These are phyloP conservation scores for Helichrysum umbraculigerum DNA, from an alignment of 129 eudicot species.

Conservation along the genomic window DNA sequence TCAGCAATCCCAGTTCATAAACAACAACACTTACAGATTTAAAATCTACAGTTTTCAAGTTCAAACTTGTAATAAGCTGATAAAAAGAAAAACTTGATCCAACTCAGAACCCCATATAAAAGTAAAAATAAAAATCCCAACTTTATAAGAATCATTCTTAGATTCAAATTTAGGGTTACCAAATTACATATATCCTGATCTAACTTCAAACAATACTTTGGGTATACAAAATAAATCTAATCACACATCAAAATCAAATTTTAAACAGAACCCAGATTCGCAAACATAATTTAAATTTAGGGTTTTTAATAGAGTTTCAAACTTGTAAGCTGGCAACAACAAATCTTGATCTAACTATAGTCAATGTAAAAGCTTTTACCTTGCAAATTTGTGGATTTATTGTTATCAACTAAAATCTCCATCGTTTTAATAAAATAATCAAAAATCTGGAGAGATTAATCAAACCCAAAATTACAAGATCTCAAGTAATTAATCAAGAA, in stretches of 20 bases:
- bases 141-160: background rate
- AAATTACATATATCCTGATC: constrained; percentile 24
- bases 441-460: constrained; percentile 16
- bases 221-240: background rate
- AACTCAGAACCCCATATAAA: background rate
- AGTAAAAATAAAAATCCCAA: constrained; percentile 8
- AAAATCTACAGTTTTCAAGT: background rate
- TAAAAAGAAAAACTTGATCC: background rate
- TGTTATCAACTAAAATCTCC: constrained; percentile 38
- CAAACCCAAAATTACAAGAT: constrained; percentile 25
- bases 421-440: constrained; percentile 12
- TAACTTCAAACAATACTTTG: background rate
- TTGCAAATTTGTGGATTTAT: constrained; percentile 32
- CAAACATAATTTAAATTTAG: constrained; percentile 4
- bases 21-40: background rate
- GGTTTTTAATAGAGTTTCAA: constrained; percentile 2
- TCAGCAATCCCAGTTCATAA: background rate
- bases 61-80: constrained; percentile 19
- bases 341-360: background rate
- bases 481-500: constrained; percentile 21
- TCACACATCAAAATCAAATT: background rate
- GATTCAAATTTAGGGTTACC: constrained; percentile 23
- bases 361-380: constrained; percentile 12
- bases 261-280: background rate
- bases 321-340: background rate